Base-by-base conservation (phyloP, 306 rosid genomes). In the Sphenostylis stenocarpa region DNA sequence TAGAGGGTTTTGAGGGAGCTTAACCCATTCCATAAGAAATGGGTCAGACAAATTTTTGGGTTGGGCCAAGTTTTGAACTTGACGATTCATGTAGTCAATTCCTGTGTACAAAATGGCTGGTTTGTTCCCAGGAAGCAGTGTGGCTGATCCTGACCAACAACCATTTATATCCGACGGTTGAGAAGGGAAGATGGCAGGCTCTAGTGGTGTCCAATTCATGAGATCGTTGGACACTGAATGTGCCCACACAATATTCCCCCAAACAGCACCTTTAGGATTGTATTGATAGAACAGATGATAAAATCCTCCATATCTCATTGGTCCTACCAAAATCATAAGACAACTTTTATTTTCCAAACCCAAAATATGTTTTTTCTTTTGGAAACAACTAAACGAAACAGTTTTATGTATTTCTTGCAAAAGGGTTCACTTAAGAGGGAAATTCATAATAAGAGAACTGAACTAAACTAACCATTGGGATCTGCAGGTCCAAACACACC, bases 191-290 rank as follows among this genome's bases (percentile, higher is more conserved):
- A 94, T 87, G n/a, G 97, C 94, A 0, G 71, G 72, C 5, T 84
- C 83, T 3, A 88, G 94, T 72, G 91, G 91, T 71, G 73, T 76
- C 98, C 98, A 94, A 58, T 94, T 91, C 5, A 94, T 62, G 0
- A 94, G 92, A 80, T 94, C 97, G 62, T 80, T 82, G 38, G 98
- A 94, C 12, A 93, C 77, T 0, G 98, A 91, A 64, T 94, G 98
- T 2, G 97, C 98, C 98, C 97, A 94, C 5, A 91, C 91, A 0
- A 94, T 90, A 70, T 88, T 88, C 0, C 93, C 97, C 98, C 97
- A 94, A 3, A 75, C 83, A 0, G 86, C 94, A 4, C 89, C 94
- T 58, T 80, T 58, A 0, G 97, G 98, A 29, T 91, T 94, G 80
- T 86, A 91, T 77, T 91, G 98, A n/a, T 91, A 91, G 84, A 94